These are phyloP conservation scores for Lathyrus aphaca DNA, from an alignment of 306 rosid genomes.

Conservation along the genomic window DNA sequence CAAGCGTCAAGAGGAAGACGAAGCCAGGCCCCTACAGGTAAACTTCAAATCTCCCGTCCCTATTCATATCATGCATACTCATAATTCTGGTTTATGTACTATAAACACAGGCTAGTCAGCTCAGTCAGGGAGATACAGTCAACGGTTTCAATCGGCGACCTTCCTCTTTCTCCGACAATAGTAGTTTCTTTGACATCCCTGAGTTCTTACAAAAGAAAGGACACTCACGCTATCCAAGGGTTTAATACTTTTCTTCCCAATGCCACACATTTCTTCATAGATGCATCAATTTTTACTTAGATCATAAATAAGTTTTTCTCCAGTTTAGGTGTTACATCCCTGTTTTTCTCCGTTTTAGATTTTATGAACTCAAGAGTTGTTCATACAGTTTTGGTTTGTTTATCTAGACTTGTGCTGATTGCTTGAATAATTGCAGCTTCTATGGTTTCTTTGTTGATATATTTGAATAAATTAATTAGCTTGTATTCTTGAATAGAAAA, in stretches of 20 bases:
- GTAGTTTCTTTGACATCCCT: conserved; percentile 73
- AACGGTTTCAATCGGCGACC: conserved; percentile 61
- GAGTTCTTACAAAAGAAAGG: conserved; percentile 97
- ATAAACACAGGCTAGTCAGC: conserved; percentile 63
- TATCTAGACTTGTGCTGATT: conserved; percentile 29
- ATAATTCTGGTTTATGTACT: conserved; percentile 32
- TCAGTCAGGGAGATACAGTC: conserved; percentile 61
- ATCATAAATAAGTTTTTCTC: conserved; percentile 29
- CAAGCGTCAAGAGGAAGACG: conserved; percentile 96
- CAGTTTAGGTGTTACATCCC: too few species aligned
- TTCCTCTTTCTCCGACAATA: conserved; percentile 68
- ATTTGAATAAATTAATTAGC: conserved; percentile 23
- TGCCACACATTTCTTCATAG: conserved; percentile 33
- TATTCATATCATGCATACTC: conserved; percentile 3
- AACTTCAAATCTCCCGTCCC: neutral
- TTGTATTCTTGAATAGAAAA: conserved; percentile 37
- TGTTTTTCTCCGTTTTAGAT: neutral
- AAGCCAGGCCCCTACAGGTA: conserved; percentile 79
- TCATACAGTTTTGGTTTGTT: conserved; percentile 14
- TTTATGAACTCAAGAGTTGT: conserved; percentile 1
- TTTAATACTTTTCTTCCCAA: conserved; percentile 40
- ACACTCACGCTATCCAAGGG: conserved; percentile 89
- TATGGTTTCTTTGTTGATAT: conserved; percentile 34
- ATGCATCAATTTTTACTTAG: conserved; percentile 41
- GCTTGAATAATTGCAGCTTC: conserved; percentile 19